These are phyloP conservation scores for Sporothrix humicola DNA, from an alignment of 2,329 filamentous ascomycete species.

Conservation along the genomic window DNA sequence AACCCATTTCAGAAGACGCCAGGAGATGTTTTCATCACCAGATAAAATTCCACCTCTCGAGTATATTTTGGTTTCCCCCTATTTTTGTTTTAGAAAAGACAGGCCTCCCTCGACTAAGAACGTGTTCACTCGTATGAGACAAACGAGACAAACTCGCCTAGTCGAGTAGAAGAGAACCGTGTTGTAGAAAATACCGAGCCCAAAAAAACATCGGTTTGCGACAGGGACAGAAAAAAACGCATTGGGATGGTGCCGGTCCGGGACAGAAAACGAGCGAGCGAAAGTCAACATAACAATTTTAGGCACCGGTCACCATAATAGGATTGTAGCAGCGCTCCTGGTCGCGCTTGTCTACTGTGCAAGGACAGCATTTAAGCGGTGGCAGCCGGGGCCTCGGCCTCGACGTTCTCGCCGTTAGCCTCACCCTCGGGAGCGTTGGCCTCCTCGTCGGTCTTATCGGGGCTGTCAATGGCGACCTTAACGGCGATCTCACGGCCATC, in stretches of 20 bases:
- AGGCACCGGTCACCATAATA: slow-evolving; percentile 30
- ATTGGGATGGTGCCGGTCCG: slow-evolving; percentile 20
- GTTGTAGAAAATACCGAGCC: slow-evolving; percentile 28
- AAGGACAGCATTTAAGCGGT: slow-evolving; percentile 43
- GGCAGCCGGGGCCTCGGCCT: slow-evolving; percentile 38
- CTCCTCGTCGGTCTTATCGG: slow-evolving; percentile 93
- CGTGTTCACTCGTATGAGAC: slow-evolving; percentile 3
- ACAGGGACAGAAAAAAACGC: slow-evolving; percentile 26
- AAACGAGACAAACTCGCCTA: slow-evolving; percentile 26
- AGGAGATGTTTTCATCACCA: slow-evolving; percentile 34
- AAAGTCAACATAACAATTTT: slow-evolving; percentile 27
- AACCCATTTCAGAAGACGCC: slow-evolving; percentile 37
- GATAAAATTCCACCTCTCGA: slow-evolving; percentile 30
- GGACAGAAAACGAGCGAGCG: slow-evolving; percentile 6
- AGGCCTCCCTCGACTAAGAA: not conserved
- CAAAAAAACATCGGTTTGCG: slow-evolving; percentile 21
- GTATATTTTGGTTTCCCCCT: slow-evolving; percentile 33
- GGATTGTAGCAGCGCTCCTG: slow-evolving; percentile 29
- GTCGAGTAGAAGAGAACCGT: slow-evolving; percentile 1
- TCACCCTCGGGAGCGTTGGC: slow-evolving; percentile 61
- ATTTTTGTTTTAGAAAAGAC: not conserved
- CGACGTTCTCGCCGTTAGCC: slow-evolving; percentile 51
- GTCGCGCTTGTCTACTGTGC: slow-evolving; percentile 22
- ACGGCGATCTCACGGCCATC: slow-evolving; percentile 98
- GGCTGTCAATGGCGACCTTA: slow-evolving; percentile 99